A percentile compares a stretch with the other conserved stretches of the same genome.
Conservation (phyloP, 2,329 filamentous ascomycete genomes). For the Penicillium expansum region DNA sequence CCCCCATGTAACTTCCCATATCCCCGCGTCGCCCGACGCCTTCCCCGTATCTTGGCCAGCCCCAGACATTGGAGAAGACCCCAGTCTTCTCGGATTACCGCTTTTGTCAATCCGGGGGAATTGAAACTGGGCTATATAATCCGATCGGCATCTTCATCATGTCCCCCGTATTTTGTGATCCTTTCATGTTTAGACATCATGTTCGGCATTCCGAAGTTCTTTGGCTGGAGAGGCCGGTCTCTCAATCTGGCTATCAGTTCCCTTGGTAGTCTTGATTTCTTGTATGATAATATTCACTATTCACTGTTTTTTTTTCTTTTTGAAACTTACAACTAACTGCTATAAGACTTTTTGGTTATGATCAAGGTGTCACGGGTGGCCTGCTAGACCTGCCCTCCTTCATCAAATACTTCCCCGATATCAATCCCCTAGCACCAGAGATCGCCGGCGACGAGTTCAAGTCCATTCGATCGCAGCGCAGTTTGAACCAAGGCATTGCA, state of each 20-base stretch:
- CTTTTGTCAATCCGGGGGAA: constrained; percentile 23
- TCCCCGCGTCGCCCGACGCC: constrained; percentile 18
- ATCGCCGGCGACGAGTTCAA: not conserved
- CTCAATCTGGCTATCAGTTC: constrained; percentile 41
- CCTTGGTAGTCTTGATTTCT: constrained; percentile 44
- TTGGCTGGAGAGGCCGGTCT: constrained; percentile 28
- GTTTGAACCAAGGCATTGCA: constrained; percentile 34
- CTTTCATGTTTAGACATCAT: constrained; percentile 19
- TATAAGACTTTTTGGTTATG: constrained; percentile 37
- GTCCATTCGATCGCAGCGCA: constrained; percentile 16
- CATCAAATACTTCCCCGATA: constrained; percentile 39
- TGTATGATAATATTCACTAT: constrained; percentile 18
- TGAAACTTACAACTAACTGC: constrained; percentile 11
- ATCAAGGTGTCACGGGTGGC: constrained; percentile 44
- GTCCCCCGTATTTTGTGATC: constrained; percentile 4
- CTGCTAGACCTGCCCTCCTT: constrained; percentile 43
- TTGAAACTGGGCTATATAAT: constrained; percentile 24
- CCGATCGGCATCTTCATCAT: constrained; percentile 4
- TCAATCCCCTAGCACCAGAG: constrained; percentile 18
- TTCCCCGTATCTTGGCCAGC: constrained; percentile 28
- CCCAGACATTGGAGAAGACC: constrained; percentile 12
- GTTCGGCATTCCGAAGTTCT: constrained; percentile 30
- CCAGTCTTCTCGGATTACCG: constrained; percentile 24
- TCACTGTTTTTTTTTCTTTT: not conserved
- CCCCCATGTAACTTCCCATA: constrained; percentile 7